Evolutionary conservation across 192 early-diverging fungal species (phyloP).

Genomic region (Coemansia sp.): DNA sequence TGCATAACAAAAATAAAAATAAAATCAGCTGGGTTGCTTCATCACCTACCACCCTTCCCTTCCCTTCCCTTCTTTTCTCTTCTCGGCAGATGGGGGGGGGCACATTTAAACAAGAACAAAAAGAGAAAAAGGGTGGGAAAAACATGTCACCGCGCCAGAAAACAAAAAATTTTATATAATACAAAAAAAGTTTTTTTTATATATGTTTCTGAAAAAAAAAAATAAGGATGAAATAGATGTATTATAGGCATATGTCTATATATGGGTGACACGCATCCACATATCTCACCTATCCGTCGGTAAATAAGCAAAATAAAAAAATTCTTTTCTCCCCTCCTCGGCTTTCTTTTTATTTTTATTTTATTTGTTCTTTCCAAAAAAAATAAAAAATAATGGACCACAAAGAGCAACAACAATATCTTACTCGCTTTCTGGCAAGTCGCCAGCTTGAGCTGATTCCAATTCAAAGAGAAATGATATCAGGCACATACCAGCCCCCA

Average conservation of each 20-base stretch:
- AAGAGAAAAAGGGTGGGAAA: constrained; percentile 8
- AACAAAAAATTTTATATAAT: not conserved
- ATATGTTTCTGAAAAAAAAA: not conserved
- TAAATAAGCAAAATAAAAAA: not conserved
- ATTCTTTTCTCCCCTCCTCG: not conserved
- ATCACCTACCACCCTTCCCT: not conserved
- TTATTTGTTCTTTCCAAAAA: not conserved
- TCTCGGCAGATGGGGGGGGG: not conserved
- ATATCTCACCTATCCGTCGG: not conserved
- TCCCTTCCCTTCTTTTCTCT: no score
- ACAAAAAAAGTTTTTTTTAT: not conserved
- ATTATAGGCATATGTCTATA: not conserved
- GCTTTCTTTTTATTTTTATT: not conserved
- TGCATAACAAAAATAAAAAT: not conserved
- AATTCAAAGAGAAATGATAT: not conserved
- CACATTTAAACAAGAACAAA: not conserved
- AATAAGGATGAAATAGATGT: not conserved
- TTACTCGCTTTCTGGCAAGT: not conserved
- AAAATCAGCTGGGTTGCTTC: not conserved
- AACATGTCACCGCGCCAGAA: constrained; percentile 9
- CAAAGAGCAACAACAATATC: not conserved
- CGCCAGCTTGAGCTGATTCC: not conserved
- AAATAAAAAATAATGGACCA: not conserved
- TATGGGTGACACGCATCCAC: not conserved
- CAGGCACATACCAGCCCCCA: not conserved